phyloP scores from a whole-genome alignment of 352 stramenopile species.

The Phytopythium cucurbitacearum region DNA sequence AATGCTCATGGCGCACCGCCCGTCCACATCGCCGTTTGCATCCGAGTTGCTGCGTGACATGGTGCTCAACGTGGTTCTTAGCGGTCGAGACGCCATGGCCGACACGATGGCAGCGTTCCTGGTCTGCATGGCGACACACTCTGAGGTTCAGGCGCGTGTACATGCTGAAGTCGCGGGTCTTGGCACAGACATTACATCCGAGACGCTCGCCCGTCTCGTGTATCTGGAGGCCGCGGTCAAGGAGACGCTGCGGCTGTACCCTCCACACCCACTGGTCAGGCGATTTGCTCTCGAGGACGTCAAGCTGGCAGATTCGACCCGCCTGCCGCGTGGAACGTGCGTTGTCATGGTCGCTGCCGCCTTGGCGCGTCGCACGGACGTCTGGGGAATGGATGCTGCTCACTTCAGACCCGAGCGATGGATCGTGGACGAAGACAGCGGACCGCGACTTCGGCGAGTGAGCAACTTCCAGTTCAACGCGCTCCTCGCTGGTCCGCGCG shows the following conservation, averaged over 20 bases:
- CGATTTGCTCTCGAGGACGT: slow-evolving; percentile 43
- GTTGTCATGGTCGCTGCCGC: slow-evolving; percentile 48
- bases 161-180: slow-evolving; percentile 12
- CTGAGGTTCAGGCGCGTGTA: slow-evolving; percentile 48
- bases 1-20: slow-evolving; percentile 12
- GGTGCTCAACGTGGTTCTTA: slow-evolving; percentile 63
- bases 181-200: not conserved
- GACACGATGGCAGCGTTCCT: slow-evolving; percentile 55
- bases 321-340: slow-evolving; percentile 31
- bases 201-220: slow-evolving; percentile 9
- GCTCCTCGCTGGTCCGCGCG: slow-evolving; percentile 47
- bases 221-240: slow-evolving; percentile 54
- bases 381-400: slow-evolving; percentile 40
- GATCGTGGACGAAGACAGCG: slow-evolving; percentile 27
- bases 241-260: slow-evolving; percentile 58
- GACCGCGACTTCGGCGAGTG: slow-evolving; percentile 20
- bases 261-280: slow-evolving; percentile 19
- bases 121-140: slow-evolving; percentile 46
- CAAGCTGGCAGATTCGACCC: slow-evolving; percentile 50
- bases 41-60: slow-evolving; percentile 48
- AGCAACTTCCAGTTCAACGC: slow-evolving; percentile 52
- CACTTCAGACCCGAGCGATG: slow-evolving; percentile 59
- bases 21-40: slow-evolving; percentile 13
- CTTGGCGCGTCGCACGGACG: slow-evolving; percentile 29
- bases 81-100: slow-evolving; percentile 61